A percentile compares a stretch with the other conserved stretches of the same genome.
Conservation (phyloP, 1,139 yeast genomes). For the Candida buenavistaensis region DNA sequence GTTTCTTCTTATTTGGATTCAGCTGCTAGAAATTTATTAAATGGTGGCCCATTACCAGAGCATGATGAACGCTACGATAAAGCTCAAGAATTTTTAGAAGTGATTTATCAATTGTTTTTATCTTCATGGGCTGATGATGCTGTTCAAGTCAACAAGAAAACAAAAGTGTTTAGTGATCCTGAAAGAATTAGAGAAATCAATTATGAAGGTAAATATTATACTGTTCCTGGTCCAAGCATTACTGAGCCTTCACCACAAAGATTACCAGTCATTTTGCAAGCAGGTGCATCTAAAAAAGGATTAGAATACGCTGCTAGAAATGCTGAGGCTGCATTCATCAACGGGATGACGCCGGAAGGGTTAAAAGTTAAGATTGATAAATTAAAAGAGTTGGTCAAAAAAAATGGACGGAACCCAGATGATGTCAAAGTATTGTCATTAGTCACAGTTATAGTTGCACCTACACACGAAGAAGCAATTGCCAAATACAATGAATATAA, state of each 20-base stretch:
- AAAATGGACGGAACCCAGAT: slow-evolving; percentile 29
- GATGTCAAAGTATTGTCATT: slow-evolving; percentile 31
- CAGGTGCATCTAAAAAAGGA: slow-evolving; percentile 46
- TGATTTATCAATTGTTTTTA: slow-evolving; percentile 37
- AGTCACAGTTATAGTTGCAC: slow-evolving; percentile 30
- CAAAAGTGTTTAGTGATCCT: slow-evolving; percentile 27
- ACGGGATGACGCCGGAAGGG: slow-evolving; percentile 28
- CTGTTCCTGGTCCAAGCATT: slow-evolving; percentile 46
- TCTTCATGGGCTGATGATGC: slow-evolving; percentile 50
- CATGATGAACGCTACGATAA: slow-evolving; percentile 41
- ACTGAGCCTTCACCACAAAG: slow-evolving; percentile 45
- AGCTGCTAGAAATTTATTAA: slow-evolving; percentile 39
- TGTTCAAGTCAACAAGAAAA: slow-evolving; percentile 23
- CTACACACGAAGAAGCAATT: slow-evolving; percentile 36
- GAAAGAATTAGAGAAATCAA: slow-evolving; percentile 21
- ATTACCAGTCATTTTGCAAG: slow-evolving; percentile 45
- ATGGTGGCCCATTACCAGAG: slow-evolving; percentile 35
- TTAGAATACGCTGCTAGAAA: slow-evolving; percentile 42
- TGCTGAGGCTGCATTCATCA: slow-evolving; percentile 42
- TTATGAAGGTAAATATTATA: slow-evolving; percentile 36
- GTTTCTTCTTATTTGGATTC: slow-evolving; percentile 42
- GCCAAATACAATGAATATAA: slow-evolving; percentile 28
- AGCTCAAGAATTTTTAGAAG: slow-evolving; percentile 44
- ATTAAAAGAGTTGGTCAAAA: slow-evolving; percentile 26
- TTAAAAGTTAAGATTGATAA: slow-evolving; percentile 26